These are phyloP conservation scores for Dioscorea dumetorum DNA, from an alignment of 106 monocot genomes.

Conservation along the genomic window DNA sequence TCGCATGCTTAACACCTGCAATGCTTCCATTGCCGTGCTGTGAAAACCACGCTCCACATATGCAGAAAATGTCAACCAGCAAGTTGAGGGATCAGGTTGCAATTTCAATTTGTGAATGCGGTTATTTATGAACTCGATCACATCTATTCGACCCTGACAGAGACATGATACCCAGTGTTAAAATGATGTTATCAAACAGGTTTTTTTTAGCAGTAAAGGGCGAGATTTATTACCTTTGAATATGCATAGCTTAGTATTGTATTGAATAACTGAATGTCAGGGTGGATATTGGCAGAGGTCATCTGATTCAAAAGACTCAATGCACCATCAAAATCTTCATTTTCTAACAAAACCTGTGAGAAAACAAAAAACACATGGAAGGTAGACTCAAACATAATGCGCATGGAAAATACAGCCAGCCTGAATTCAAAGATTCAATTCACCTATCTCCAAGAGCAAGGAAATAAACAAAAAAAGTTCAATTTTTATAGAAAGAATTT, in stretches of 20 bases:
- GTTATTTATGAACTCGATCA: slow-evolving; percentile 56
- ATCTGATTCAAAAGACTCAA: slow-evolving; percentile 39
- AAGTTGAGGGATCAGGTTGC: slow-evolving; percentile 74
- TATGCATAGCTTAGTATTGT: slow-evolving; percentile 59
- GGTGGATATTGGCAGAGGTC: slow-evolving; percentile 29
- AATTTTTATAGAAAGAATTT: background rate
- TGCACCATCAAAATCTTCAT: slow-evolving; percentile 52
- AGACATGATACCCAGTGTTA: background rate
- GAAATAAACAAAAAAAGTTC: background rate
- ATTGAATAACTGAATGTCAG: slow-evolving; percentile 71
- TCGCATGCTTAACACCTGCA: slow-evolving; percentile 76
- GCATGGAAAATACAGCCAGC: background rate
- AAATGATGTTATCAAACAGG: background rate
- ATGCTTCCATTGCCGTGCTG: slow-evolving; percentile 69
- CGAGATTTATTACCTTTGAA: slow-evolving; percentile 46
- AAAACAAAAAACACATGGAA: background rate
- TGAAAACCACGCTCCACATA: slow-evolving; percentile 47
- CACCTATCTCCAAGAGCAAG: background rate
- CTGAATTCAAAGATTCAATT: background rate
- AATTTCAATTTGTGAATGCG: slow-evolving; percentile 56
- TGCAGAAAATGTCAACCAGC: slow-evolving; percentile 48
- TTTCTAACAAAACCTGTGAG: slow-evolving; percentile 53
- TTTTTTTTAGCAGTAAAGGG: background rate
- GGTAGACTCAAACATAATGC: background rate
- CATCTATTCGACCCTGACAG: slow-evolving; percentile 53